Evolutionary conservation across 768 basidiomycete species (phyloP).

Genomic region (Termitomyces sp.): DNA sequence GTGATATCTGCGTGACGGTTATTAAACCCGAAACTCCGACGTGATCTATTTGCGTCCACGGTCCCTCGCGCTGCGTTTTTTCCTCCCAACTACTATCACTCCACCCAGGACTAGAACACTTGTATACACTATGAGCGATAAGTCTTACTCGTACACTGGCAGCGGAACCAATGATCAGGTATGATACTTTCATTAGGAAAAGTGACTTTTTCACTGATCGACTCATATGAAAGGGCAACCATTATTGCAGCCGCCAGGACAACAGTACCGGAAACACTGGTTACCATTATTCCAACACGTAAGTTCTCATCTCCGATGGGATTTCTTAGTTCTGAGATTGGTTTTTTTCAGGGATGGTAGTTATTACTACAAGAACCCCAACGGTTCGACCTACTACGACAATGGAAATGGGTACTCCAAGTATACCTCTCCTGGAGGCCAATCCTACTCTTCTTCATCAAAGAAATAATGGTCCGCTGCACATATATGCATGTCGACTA

Average conservation of each 20-base stretch:
- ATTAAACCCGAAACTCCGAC: background rate
- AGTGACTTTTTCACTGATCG: background rate
- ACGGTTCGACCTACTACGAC: constrained; percentile 61
- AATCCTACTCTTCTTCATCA: constrained; percentile 16
- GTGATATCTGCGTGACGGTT: background rate
- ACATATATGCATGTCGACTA: background rate
- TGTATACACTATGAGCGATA: constrained; percentile 15
- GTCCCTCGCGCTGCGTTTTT: background rate
- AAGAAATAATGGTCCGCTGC: constrained; percentile 2
- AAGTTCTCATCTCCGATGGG: constrained; percentile 14
- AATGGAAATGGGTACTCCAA: constrained; percentile 41
- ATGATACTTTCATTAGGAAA: constrained; percentile 1
- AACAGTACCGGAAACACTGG: constrained; percentile 34
- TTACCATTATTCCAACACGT: constrained; percentile 66
- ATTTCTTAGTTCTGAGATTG: background rate
- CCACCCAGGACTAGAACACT: background rate
- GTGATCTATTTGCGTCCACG: background rate
- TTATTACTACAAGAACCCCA: constrained; percentile 62
- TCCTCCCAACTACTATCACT: background rate
- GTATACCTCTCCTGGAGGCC: constrained; percentile 47
- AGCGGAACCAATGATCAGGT: constrained; percentile 54
- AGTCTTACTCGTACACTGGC: constrained; percentile 39
- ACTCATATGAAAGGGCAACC: constrained; percentile 46
- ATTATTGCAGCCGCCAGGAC: constrained; percentile 54
- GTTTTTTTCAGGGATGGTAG: constrained; percentile 40